Percentiles rank a stretch among this genome's conserved stretches.
phyloP scores from a whole-genome alignment of 1,284 basidiomycete genomes.

The Apiotrichum gamsii region DNA sequence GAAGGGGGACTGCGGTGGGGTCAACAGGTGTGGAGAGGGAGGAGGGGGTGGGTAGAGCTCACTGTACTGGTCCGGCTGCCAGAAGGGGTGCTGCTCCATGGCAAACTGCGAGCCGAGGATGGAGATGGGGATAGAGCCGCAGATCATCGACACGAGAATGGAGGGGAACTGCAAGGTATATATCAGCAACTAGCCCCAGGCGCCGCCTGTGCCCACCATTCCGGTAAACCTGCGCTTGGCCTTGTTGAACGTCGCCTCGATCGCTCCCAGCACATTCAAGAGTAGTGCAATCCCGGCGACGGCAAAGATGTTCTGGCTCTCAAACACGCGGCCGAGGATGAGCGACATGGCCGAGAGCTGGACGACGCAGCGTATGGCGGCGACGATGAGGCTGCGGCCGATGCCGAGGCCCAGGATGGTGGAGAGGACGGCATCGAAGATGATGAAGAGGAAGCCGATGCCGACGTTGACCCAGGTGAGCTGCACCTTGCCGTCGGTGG shows the following conservation, averaged over 20 bases:
- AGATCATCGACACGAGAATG: slow-evolving; percentile 62
- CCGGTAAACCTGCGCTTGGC: slow-evolving; percentile 63
- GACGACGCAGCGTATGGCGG: slow-evolving; percentile 64
- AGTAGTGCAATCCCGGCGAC: slow-evolving; percentile 68
- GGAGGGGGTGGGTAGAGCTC: slow-evolving; percentile 21
- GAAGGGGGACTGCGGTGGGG: slow-evolving; percentile 60
- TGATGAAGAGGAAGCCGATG: slow-evolving; percentile 65
- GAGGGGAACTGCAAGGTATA: slow-evolving; percentile 56
- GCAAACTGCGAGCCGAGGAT: slow-evolving; percentile 69
- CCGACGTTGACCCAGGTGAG: slow-evolving; percentile 65
- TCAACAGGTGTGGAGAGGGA: slow-evolving; percentile 1
- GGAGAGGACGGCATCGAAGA: slow-evolving; percentile 54
- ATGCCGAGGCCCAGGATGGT: slow-evolving; percentile 60
- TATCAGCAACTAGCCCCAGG: neutral
- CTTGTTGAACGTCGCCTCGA: slow-evolving; percentile 59
- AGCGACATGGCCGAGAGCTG: slow-evolving; percentile 68
- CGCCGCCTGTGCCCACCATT: slow-evolving; percentile 59
- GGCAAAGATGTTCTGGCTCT: slow-evolving; percentile 63
- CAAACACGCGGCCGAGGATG: slow-evolving; percentile 66
- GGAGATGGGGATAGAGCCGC: slow-evolving; percentile 71
- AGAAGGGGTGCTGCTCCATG: slow-evolving; percentile 69
- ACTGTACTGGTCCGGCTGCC: slow-evolving; percentile 76
- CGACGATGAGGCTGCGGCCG: slow-evolving; percentile 60
- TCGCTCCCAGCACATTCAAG: slow-evolving; percentile 63
- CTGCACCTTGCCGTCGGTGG: slow-evolving; percentile 18